Percentiles rank a stretch among this genome's conserved stretches.
Conservation (phyloP, 176 grass and related monocot species). For the Leersia perrieri region DNA sequence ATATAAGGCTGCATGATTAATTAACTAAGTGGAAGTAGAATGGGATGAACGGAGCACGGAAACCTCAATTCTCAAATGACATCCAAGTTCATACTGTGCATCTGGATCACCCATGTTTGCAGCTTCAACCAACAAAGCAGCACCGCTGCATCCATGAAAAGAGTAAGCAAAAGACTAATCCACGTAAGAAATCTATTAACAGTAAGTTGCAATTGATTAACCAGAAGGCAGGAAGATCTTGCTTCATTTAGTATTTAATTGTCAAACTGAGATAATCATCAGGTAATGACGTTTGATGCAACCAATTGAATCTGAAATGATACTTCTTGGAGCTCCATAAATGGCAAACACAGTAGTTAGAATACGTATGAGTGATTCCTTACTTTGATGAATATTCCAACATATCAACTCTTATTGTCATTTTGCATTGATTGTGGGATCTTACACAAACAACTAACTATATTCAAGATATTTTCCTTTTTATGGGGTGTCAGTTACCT, state of each 20-base stretch:
- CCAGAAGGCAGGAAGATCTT: neutral
- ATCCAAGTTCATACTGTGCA: constrained; percentile 89
- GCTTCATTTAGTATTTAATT: neutral
- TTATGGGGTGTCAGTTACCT: neutral
- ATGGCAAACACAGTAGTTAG: neutral
- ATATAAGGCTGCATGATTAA: neutral
- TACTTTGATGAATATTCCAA: neutral
- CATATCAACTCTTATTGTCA: neutral
- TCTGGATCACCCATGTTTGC: constrained; percentile 97
- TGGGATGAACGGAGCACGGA: neutral
- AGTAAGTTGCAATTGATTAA: neutral
- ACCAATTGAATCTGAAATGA: constrained; percentile 2
- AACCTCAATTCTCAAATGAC: constrained; percentile 82
- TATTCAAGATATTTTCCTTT: neutral
- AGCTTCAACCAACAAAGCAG: constrained; percentile 90
- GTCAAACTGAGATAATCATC: neutral
- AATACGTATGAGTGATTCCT: neutral
- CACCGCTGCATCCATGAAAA: constrained; percentile 56
- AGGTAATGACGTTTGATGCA: neutral
- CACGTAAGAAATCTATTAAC: constrained; percentile 15
- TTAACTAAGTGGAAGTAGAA: neutral
- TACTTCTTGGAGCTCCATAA: neutral
- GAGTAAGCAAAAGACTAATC: constrained; percentile 8
- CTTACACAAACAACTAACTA: neutral
- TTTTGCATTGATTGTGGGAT: neutral